Evolutionary conservation across 1,284 basidiomycete species (phyloP).

Genomic region (Heterobasidion occidentale): DNA sequence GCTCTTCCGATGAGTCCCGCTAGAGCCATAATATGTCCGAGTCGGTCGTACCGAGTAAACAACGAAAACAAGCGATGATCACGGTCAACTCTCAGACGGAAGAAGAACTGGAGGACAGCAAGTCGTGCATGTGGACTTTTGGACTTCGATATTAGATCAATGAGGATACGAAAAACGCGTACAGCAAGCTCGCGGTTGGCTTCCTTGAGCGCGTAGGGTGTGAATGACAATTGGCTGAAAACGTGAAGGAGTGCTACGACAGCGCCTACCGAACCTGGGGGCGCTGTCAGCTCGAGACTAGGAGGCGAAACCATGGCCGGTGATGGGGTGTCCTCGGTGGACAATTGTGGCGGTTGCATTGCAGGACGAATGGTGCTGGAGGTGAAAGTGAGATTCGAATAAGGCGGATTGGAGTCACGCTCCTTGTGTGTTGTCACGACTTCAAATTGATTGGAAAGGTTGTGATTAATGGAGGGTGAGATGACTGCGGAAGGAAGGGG

Average conservation of each 20-base stretch:
- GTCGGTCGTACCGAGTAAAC: conserved; percentile 39
- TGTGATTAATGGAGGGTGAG: conserved; percentile 39
- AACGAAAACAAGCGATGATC: conserved; percentile 83
- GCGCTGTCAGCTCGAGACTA: conserved; percentile 18
- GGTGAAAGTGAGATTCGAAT: conserved; percentile 57
- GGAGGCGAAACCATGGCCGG: conserved; percentile 13
- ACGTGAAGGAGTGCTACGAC: conserved; percentile 56
- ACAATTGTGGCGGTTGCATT: conserved; percentile 28
- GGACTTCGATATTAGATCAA: conserved; percentile 35
- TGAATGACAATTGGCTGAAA: conserved; percentile 66
- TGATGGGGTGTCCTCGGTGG: conserved; percentile 19
- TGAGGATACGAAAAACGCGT: conserved; percentile 41
- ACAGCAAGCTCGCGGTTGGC: conserved; percentile 42
- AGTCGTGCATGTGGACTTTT: conserved; percentile 62
- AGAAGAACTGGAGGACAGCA: conserved; percentile 78
- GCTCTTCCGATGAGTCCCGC: conserved; percentile 48
- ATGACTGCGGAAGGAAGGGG: conserved; percentile 23
- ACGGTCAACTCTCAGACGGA: conserved; percentile 85
- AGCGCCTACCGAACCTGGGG: conserved; percentile 48
- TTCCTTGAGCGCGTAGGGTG: conserved; percentile 41
- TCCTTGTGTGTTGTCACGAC: conserved; percentile 29
- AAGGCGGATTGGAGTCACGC: conserved; percentile 42
- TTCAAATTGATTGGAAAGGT: conserved; percentile 52
- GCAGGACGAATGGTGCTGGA: conserved; percentile 48
- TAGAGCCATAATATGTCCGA: conserved; percentile 44